Base-by-base conservation (phyloP, 176 grass and related monocot genomes). In the Cenchrus americanus region DNA sequence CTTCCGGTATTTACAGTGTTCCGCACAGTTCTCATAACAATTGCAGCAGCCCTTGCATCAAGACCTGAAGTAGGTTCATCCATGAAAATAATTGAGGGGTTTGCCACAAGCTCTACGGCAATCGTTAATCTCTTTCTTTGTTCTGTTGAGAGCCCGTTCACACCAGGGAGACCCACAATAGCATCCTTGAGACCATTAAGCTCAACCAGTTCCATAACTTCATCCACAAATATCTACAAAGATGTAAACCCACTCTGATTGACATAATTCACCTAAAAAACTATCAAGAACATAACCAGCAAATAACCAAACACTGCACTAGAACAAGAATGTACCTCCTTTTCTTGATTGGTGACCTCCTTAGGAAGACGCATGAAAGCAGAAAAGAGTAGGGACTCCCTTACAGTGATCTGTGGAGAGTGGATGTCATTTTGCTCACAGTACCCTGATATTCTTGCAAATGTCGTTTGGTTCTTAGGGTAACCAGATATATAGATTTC, bases 51-150 rank as follows among this genome's bases (percentile, higher is more conserved):
- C 79, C 93, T 85, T 80, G 93, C 88, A 84, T 95, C 93, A 60
- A 92, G 90, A 64, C 93, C 93, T 50, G 93, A 95, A 79, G 93
- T 95, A 73, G 93, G 93, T 80, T 95, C 93, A 30, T 95, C 93
- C 93, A 97, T 87, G 75, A 96, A 96, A 74, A 93, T 92, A 69
- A 93, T 88, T 2, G 91, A 90, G 22, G 88, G 89, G 80, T 93
- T 89, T 71, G 86, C 84, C 61, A 97, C 91, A 62, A 91, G 85
- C 85, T 96, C 91, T 55, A 92, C 87, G 66, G 93, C 93, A 17
- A 95, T 90, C 11, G 90, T 95, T 73, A 92, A 76, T 66, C 87
- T 90, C 86, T 95, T 95, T 75, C 93, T 90, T 85, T 95, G 93
- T 90, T 95, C 93, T 65, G 87, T 95, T 14, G 93, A 95, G 27